A percentile compares a stretch with the other conserved stretches of the same genome.
phyloP scores from a whole-genome alignment of 2,329 filamentous ascomycete genomes.

The Microdochium trichocladiopsis region DNA sequence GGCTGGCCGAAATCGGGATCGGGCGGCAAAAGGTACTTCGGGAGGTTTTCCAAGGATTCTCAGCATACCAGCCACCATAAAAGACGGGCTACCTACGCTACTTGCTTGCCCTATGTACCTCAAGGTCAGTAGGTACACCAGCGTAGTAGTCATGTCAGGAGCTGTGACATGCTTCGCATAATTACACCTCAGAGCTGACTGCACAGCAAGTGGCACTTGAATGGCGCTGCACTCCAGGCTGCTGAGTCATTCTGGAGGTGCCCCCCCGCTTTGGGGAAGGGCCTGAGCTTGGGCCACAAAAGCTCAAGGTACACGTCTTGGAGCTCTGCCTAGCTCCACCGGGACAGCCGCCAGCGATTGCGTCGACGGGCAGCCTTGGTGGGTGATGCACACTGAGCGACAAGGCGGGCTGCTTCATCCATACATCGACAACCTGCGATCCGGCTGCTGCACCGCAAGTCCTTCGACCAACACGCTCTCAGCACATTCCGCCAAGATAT shows the following conservation, averaged over 20 bases:
- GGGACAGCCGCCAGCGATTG: neutral
- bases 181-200: no score
- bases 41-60: no score
- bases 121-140: no score
- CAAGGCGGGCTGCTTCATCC: neutral
- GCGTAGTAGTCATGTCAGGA: no score
- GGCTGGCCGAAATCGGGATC: no score
- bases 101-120: no score
- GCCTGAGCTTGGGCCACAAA: neutral
- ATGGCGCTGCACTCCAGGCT: neutral
- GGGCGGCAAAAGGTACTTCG: no score
- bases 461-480: neutral
- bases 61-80: no score
- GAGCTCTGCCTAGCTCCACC: neutral
- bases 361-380: neutral
- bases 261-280: neutral
- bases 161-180: no score
- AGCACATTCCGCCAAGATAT: neutral
- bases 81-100: no score
- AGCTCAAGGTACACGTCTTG: neutral
- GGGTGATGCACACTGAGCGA: neutral
- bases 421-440: neutral
- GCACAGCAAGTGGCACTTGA: no score
- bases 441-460: neutral
- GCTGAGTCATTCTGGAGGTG: neutral